Conservation (phyloP, 2,329 filamentous ascomycete species). For the Aspergillus jensenii region DNA sequence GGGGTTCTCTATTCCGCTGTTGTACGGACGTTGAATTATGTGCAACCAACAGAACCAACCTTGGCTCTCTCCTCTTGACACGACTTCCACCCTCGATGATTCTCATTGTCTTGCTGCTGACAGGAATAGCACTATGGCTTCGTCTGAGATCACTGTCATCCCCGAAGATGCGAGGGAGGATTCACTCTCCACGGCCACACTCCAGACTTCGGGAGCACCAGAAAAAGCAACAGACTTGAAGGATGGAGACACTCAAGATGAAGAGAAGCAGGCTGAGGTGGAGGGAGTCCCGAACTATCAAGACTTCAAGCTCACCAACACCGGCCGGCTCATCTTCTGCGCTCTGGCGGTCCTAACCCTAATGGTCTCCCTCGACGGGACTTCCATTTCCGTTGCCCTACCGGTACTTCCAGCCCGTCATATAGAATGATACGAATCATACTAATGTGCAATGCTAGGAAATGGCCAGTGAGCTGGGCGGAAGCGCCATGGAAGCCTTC, state of each 20-base stretch:
- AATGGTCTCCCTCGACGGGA: constrained; percentile 66
- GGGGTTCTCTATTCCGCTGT: not conserved
- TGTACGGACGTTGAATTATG: not conserved
- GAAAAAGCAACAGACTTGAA: not conserved
- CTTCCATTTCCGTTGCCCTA: constrained; percentile 63
- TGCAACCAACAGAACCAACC: not conserved
- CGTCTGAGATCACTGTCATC: constrained; percentile 1
- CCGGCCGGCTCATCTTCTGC: constrained; percentile 13
- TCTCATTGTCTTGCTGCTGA: not conserved
- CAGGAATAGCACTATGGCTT: not conserved
- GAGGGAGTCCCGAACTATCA: not conserved
- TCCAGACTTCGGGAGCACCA: not conserved
- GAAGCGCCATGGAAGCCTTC: constrained; percentile 62
- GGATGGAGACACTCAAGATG: not conserved
- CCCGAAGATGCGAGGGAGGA: not conserved
- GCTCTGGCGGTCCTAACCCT: constrained; percentile 52
- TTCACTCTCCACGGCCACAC: not conserved
- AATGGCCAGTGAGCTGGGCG: constrained; percentile 53
- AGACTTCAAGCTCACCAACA: constrained; percentile 9
- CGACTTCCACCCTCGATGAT: not conserved
- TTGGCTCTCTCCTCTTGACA: not conserved
- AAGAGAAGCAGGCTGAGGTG: not conserved
- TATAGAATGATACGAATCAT: not conserved
- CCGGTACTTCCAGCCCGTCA: constrained; percentile 30
- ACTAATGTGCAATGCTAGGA: constrained; percentile 28